Percentiles rank a stretch among this genome's conserved stretches.
These are phyloP conservation scores for Lathyrus tuberosus DNA, from an alignment of 306 rosid species.

Conservation along the genomic window DNA sequence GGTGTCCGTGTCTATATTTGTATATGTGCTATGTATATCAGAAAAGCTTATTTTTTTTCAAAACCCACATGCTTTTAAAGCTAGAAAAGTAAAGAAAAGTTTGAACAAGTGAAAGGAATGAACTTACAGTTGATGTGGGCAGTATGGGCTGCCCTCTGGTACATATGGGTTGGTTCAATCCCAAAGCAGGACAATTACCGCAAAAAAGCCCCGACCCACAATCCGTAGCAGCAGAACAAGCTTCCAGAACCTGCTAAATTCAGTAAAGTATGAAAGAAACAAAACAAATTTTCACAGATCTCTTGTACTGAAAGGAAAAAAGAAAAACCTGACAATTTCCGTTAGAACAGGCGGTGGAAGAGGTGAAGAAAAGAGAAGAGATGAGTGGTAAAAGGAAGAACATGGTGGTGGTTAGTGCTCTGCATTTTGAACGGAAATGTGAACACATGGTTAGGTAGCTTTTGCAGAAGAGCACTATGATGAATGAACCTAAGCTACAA, in stretches of 20 bases:
- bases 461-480: conserved; percentile 28
- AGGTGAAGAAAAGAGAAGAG: conserved; percentile 41
- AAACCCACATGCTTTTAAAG: not conserved
- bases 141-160: conserved; percentile 73
- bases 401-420: conserved; percentile 33
- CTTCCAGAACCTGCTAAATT: conserved; percentile 60
- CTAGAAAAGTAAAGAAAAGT: conserved; percentile 28
- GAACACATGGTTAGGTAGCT: conserved; percentile 58
- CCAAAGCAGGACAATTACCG: conserved; percentile 87
- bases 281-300: conserved; percentile 39
- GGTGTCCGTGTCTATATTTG: no score
- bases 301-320: conserved; percentile 8
- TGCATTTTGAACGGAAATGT: conserved; percentile 51
- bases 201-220: conserved; percentile 90
- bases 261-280: conserved; percentile 35
- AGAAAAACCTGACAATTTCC: conserved; percentile 81
- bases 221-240: conserved; percentile 69
- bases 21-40: no score
- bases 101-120: not conserved
- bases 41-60: not conserved
- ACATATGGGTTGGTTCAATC: conserved; percentile 71
- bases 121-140: conserved; percentile 67
- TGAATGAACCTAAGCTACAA: not conserved
- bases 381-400: conserved; percentile 46
- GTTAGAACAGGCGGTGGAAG: conserved; percentile 66